phyloP scores from a whole-genome alignment of 2,329 filamentous ascomycete species.

The Sporothrix phasma region DNA sequence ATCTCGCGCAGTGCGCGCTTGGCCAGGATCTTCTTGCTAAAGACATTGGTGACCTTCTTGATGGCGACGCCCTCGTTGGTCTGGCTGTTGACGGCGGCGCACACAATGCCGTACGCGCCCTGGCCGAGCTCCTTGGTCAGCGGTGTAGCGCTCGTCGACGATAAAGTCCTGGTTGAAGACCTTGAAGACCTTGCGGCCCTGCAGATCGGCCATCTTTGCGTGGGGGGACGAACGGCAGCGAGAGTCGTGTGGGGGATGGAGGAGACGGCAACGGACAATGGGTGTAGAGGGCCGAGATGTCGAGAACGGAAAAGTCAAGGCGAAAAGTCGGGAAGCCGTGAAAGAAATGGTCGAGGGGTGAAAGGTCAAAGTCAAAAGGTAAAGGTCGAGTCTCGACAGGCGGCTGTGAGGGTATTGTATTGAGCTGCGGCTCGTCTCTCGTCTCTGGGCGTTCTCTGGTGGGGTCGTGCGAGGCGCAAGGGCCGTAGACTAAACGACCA shows the following conservation, averaged over 20 bases:
- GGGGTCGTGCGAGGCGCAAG: slow-evolving; percentile 4
- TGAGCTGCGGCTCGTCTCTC: neutral
- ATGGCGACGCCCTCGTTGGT: slow-evolving; percentile 92
- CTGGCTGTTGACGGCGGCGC: slow-evolving; percentile 84
- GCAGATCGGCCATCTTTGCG: slow-evolving; percentile 28
- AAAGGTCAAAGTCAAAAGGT: neutral
- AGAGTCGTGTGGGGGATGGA: neutral
- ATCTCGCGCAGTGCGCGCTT: slow-evolving; percentile 97
- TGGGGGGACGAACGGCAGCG: neutral
- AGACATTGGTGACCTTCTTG: slow-evolving; percentile 99
- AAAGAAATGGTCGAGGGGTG: neutral
- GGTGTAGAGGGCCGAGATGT: neutral
- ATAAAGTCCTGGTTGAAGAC: slow-evolving; percentile 99
- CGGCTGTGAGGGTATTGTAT: too few relatives aligned
- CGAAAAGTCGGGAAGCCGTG: neutral
- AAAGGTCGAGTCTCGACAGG: neutral
- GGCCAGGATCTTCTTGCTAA: slow-evolving; percentile 98
- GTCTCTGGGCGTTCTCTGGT: neutral
- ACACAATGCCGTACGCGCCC: slow-evolving; percentile 97
- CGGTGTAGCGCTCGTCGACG: slow-evolving; percentile 94
- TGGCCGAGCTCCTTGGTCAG: slow-evolving; percentile 98
- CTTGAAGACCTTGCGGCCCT: slow-evolving; percentile 82
- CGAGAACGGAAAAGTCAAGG: too few relatives aligned
- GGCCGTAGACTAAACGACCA: too few relatives aligned
- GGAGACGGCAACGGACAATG: neutral